Conservation (phyloP, 192 early-diverging fungal species). For the Paraglomus occultum region DNA sequence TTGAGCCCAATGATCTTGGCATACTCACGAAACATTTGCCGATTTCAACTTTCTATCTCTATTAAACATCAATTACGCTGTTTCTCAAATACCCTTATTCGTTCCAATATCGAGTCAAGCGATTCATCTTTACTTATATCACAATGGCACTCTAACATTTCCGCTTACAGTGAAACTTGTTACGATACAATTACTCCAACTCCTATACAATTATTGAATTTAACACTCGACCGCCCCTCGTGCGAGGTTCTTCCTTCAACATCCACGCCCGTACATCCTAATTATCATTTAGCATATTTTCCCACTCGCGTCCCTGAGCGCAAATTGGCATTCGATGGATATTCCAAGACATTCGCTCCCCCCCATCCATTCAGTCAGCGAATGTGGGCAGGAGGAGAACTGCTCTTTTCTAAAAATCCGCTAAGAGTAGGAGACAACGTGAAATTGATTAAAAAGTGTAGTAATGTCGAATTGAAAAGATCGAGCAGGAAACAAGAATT, state of each 20-base stretch:
- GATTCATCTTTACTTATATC: conserved; percentile 2
- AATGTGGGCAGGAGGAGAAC: conserved; percentile 86
- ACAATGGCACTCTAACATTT: conserved; percentile 4
- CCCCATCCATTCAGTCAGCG: conserved; percentile 72
- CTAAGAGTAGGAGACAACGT: conserved; percentile 64
- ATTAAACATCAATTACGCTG: no score
- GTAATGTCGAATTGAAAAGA: conserved; percentile 54
- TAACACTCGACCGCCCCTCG: conserved; percentile 6
- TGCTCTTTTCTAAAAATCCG: conserved; percentile 57
- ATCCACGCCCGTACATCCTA: conserved; percentile 57
- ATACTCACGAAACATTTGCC: no score
- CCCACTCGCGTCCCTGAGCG: conserved; percentile 65
- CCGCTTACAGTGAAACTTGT: background rate
- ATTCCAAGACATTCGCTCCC: conserved; percentile 71
- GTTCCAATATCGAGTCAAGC: no score
- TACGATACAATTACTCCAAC: conserved; percentile 7
- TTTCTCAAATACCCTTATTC: no score
- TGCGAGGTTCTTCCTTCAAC: conserved; percentile 22
- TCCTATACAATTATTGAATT: conserved; percentile 11
- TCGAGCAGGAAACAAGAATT: conserved; percentile 47
- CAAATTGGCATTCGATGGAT: conserved; percentile 78
- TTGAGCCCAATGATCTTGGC: no score
- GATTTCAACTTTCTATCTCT: no score
- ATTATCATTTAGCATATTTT: conserved; percentile 78
- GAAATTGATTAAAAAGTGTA: conserved; percentile 55